Conservation (phyloP, 768 basidiomycete species). For the Pleurotus giganteus region DNA sequence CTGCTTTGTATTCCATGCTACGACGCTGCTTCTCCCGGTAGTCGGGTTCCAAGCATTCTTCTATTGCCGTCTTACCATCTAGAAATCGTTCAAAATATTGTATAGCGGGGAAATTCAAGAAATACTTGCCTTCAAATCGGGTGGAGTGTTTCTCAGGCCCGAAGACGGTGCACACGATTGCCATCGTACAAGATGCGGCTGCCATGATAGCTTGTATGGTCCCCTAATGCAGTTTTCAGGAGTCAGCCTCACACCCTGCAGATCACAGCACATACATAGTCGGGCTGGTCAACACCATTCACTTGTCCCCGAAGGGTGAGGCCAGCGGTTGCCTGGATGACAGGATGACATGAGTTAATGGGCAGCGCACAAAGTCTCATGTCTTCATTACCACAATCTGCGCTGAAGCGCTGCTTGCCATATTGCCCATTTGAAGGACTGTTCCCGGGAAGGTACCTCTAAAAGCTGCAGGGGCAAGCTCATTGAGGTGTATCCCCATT, state of each 20-base stretch:
- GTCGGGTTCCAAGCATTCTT: background rate
- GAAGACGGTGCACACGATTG: constrained; percentile 13
- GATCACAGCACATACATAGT: constrained; percentile 9
- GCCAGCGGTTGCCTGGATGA: constrained; percentile 12
- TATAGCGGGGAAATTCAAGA: background rate
- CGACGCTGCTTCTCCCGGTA: background rate
- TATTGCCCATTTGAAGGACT: constrained; percentile 63
- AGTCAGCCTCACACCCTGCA: too few species aligned
- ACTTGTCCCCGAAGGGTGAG: constrained; percentile 10
- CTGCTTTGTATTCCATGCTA: background rate
- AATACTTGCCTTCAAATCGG: constrained; percentile 13
- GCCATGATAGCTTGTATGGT: constrained; percentile 16
- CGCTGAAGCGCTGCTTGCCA: constrained; percentile 15
- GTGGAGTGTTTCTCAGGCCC: constrained; percentile 16
- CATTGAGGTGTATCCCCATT: constrained; percentile 55
- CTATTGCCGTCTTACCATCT: constrained; percentile 2
- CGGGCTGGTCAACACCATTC: constrained; percentile 12
- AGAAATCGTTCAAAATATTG: background rate
- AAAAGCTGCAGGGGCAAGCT: constrained; percentile 67
- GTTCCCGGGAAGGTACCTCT: constrained; percentile 66
- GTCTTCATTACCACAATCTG: constrained; percentile 13
- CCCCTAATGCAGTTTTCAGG: constrained; percentile 7
- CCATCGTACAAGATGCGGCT: constrained; percentile 13
- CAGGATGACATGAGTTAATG: background rate
- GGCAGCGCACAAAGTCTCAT: background rate